phyloP scores from a whole-genome alignment of 2,329 filamentous ascomycete genomes.

The Sporothrix globosa region DNA sequence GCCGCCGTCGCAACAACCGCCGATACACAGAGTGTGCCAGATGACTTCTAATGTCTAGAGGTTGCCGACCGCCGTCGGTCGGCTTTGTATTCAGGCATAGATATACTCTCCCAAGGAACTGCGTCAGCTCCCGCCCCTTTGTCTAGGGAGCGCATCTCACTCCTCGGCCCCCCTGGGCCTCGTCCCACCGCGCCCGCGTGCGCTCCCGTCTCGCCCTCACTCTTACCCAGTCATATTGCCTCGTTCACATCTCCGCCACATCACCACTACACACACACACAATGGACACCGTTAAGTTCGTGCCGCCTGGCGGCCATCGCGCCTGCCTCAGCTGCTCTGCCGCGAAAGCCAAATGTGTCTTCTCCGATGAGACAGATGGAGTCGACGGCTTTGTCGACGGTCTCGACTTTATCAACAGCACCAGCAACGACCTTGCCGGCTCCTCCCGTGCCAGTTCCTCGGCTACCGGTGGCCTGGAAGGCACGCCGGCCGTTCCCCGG shows the following conservation, averaged over 20 bases:
- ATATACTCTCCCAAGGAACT: not conserved
- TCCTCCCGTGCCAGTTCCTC: not conserved
- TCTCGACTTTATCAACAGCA: conserved; percentile 25
- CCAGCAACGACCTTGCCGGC: not conserved
- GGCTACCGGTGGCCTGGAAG: conserved; percentile 4
- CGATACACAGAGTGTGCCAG: not conserved
- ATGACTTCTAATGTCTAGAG: conserved; percentile 25
- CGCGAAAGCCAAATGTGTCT: conserved; percentile 39
- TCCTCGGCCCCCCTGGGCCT: conserved; percentile 22
- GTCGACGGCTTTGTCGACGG: conserved; percentile 25
- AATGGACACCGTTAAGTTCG: conserved; percentile 38
- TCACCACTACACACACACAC: not conserved
- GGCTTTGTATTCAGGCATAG: conserved; percentile 21
- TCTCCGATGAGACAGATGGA: conserved; percentile 33
- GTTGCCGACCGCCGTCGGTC: conserved; percentile 27
- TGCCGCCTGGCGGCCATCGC: conserved; percentile 38
- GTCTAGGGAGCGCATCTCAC: conserved; percentile 24
- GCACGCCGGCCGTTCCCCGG: conserved; percentile 32
- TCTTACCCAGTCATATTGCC: not conserved
- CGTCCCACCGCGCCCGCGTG: conserved; percentile 10
- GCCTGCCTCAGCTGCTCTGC: conserved; percentile 38
- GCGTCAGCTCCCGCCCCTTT: conserved; percentile 1
- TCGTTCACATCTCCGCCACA: not conserved
- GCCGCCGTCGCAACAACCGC: not conserved
- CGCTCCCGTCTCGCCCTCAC: not conserved